Evolutionary conservation across 352 stramenopile species (phyloP).

Genomic region (Paralagenidium karlingii): DNA sequence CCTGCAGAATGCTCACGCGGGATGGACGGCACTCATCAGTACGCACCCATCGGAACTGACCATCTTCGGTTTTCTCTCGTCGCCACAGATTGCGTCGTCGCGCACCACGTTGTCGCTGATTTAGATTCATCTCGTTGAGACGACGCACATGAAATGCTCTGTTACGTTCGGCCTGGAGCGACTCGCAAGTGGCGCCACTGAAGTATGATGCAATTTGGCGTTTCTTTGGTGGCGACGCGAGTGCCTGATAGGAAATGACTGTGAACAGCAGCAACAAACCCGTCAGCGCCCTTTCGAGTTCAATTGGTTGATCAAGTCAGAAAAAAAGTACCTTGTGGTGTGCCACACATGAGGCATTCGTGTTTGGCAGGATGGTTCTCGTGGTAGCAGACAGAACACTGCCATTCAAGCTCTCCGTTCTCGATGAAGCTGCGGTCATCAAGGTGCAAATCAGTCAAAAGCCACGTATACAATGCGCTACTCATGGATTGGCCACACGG

Average conservation of each 20-base stretch:
- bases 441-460: slow-evolving; percentile 1
- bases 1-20: slow-evolving; percentile 44
- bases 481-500: not conserved
- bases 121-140: slow-evolving; percentile 73
- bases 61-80: slow-evolving; percentile 51
- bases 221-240: slow-evolving; percentile 14
- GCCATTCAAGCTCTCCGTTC: slow-evolving; percentile 59
- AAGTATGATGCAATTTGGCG: slow-evolving; percentile 10
- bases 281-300: too few relatives aligned
- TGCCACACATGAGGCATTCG: slow-evolving; percentile 77
- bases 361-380: slow-evolving; percentile 73
- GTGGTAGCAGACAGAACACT: slow-evolving; percentile 75
- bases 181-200: too few relatives aligned
- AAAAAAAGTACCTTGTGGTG: slow-evolving; percentile 32
- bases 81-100: slow-evolving; percentile 66
- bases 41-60: slow-evolving; percentile 69
- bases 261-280: not conserved
- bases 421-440: slow-evolving; percentile 65
- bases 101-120: slow-evolving; percentile 57
- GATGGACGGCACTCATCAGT: slow-evolving; percentile 51
- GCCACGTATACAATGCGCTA: not conserved
- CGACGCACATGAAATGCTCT: slow-evolving; percentile 68
- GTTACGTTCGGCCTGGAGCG: slow-evolving; percentile 42
- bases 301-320: not conserved
- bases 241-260: slow-evolving; percentile 58